These are phyloP conservation scores for Pythium inflatum DNA, from an alignment of 352 stramenopile species.

Conservation along the genomic window DNA sequence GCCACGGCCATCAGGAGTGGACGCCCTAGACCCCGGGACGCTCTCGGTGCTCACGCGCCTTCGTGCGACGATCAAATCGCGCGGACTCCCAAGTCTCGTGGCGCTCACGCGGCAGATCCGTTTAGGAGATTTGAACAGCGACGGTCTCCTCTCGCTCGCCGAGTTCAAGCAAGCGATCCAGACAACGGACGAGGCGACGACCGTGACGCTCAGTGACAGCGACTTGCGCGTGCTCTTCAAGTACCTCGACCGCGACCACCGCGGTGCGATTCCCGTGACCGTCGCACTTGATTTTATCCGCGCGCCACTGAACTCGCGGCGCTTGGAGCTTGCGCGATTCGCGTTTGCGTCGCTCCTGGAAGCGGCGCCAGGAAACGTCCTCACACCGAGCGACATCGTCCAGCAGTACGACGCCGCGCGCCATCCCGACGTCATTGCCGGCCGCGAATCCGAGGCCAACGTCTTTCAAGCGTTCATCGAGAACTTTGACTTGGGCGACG, in stretches of 20 bases:
- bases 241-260: constrained; percentile 78
- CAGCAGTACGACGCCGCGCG: constrained; percentile 65
- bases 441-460: constrained; percentile 53
- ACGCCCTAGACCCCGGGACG: constrained; percentile 55
- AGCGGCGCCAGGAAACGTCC: constrained; percentile 5
- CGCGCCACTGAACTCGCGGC: constrained; percentile 71
- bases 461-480: constrained; percentile 81
- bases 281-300: constrained; percentile 85
- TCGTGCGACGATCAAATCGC: constrained; percentile 46
- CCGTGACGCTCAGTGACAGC: constrained; percentile 58
- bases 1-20: constrained; percentile 6
- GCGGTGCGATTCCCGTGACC: constrained; percentile 68
- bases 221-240: constrained; percentile 78
- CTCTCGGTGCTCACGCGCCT: constrained; percentile 61
- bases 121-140: constrained; percentile 69
- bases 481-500: constrained; percentile 70
- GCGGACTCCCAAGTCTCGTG: constrained; percentile 68
- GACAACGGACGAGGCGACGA: constrained; percentile 40
- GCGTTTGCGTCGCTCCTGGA: constrained; percentile 56
- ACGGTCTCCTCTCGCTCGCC: constrained; percentile 61
- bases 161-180: constrained; percentile 81
- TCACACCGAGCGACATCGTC: constrained; percentile 71
- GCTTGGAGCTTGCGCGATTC: constrained; percentile 67
- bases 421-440: constrained; percentile 77
- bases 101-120: constrained; percentile 69